These are phyloP conservation scores for Dispira simplex DNA, from an alignment of 192 early-diverging fungal species.

Conservation along the genomic window DNA sequence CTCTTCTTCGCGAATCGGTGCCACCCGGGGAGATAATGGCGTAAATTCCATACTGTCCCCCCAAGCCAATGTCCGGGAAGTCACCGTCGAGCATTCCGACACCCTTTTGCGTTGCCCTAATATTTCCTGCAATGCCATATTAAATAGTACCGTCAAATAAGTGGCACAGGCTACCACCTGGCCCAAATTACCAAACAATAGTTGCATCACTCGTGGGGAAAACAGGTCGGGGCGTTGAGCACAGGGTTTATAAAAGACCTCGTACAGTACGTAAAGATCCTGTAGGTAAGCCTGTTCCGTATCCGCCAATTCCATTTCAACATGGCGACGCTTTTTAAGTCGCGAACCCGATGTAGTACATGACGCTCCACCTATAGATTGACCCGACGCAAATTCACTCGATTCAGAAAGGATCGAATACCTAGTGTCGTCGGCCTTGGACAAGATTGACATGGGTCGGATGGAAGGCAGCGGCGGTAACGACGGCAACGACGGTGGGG, in stretches of 20 bases:
- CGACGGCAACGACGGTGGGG: background rate
- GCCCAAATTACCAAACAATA: slow-evolving; percentile 66
- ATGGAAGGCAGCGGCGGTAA: slow-evolving; percentile 1
- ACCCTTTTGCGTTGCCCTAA: slow-evolving; percentile 12
- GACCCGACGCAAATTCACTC: no score
- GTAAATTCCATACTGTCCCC: no score
- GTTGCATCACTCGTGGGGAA: slow-evolving; percentile 41
- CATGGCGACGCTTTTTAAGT: slow-evolving; percentile 40
- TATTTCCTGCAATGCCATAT: slow-evolving; percentile 32
- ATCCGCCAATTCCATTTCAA: slow-evolving; percentile 58
- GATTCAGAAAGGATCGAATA: background rate
- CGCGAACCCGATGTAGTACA: background rate
- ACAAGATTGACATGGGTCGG: slow-evolving; percentile 4
- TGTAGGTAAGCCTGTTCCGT: slow-evolving; percentile 59
- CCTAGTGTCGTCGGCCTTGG: background rate
- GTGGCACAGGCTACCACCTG: slow-evolving; percentile 50
- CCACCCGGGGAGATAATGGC: no score
- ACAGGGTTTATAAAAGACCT: slow-evolving; percentile 48
- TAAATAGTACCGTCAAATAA: slow-evolving; percentile 46
- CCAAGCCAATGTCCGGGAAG: no score
- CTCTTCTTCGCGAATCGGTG: no score
- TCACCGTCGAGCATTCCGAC: no score
- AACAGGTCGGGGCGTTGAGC: slow-evolving; percentile 26
- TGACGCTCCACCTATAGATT: background rate
- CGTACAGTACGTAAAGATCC: slow-evolving; percentile 59